Evolutionary conservation across 1,284 basidiomycete genomes (phyloP), one percentile per base, ranked within the genome.

Genomic region (Sporisorium sorghi): DNA sequence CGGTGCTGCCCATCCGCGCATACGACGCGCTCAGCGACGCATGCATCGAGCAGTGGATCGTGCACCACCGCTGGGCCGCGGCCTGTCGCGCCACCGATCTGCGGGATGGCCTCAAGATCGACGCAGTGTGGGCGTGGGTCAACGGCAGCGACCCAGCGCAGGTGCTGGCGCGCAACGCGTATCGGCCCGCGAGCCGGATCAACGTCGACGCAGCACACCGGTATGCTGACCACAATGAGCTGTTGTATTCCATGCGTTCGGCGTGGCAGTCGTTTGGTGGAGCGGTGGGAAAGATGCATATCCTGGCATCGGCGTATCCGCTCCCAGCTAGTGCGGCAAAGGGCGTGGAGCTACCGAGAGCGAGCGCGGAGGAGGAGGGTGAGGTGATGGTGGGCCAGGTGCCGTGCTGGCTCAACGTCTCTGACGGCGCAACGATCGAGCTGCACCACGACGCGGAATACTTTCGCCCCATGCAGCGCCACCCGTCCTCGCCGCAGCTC

Each of bases 161-260:
- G 46, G 56, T 75, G n/a, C 14, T 70, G 24, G 52, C 68, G 19
- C 46, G 73, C 12, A 47, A 75, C 17, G 30, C 57, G 11, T 72
- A 59, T 52, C 23, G 59, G 11, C 73, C 73, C 3, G 44, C 56
- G 7, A 54, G 54, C 2, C 30, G 51, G 8, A 59, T 75, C 57
- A 72, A 75, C 28, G 60, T 75, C 7, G 73, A 75, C 23, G 64
- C 59, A 0, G 39, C 51, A 2, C 68, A 75, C 44, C 32, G 73
- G 3, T 75, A 75, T 44, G 63, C 68, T 5, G 73, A 75, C 40
- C 73, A 75, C 55, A 72, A 75, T 51, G 73, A 75, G 55, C 30
- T 75, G 58, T 56, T 72, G 47, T 71, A 72, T 40, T 72, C 68
- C 30, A 75, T 75, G 73, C 56, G 68, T 5, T 68, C 64, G 11